These are phyloP conservation scores for Pseudoperonospora humuli DNA, from an alignment of 352 stramenopile genomes.

Conservation along the genomic window DNA sequence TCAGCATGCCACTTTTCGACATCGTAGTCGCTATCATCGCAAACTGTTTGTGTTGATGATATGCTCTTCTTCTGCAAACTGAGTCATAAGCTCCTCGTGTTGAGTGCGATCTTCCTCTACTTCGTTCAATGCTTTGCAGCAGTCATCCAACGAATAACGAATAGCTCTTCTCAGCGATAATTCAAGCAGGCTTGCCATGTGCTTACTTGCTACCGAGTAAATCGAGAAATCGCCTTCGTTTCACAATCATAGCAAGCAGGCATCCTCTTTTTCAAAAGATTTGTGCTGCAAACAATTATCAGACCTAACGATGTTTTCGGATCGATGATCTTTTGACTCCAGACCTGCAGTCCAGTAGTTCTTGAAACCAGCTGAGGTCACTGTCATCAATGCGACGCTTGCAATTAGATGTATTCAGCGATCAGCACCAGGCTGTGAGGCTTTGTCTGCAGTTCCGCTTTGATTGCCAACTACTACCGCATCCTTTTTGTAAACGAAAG, in stretches of 20 bases:
- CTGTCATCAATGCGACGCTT: too few relatives aligned
- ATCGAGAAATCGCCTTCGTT: constrained; percentile 32
- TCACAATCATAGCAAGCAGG: constrained; percentile 74
- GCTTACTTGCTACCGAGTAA: constrained; percentile 46
- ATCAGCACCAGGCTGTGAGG: too few relatives aligned
- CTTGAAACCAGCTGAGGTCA: too few relatives aligned
- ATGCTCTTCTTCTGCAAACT: constrained; percentile 33
- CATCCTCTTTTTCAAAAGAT: constrained; percentile 62
- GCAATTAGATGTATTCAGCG: too few relatives aligned
- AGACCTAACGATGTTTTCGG: too few relatives aligned
- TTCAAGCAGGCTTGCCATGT: background rate
- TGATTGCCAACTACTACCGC: background rate
- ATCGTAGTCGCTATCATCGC: constrained; percentile 25
- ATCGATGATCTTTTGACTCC: too few relatives aligned
- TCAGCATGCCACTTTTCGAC: constrained; percentile 34
- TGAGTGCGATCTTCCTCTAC: constrained; percentile 41
- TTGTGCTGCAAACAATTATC: constrained; percentile 36
- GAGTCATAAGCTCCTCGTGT: constrained; percentile 47
- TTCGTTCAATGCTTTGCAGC: constrained; percentile 31
- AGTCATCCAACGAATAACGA: constrained; percentile 4
- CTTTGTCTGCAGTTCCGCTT: constrained; percentile 1
- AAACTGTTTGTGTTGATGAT: constrained; percentile 9
- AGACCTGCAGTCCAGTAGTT: too few relatives aligned
- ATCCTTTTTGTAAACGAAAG: constrained; percentile 2
- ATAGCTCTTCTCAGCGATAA: constrained; percentile 1